Evolutionary conservation across 1,284 basidiomycete species (phyloP).

Genomic region (Naganishia albida): DNA sequence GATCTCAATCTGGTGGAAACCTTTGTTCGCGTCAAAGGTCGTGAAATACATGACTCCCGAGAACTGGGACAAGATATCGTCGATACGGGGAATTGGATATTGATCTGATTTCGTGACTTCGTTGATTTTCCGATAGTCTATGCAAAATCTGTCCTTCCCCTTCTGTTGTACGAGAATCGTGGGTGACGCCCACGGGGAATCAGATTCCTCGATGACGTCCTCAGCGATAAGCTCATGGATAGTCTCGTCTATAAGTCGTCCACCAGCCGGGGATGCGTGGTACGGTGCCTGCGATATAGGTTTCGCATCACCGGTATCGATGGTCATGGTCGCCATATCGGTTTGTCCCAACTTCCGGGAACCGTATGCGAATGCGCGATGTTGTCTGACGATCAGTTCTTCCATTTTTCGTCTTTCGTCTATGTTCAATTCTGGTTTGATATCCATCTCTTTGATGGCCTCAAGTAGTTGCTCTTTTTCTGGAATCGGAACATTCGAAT

Average conservation of each 20-base stretch:
- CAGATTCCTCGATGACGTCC: slow-evolving; percentile 50
- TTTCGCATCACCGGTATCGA: slow-evolving; percentile 29
- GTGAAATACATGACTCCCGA: slow-evolving; percentile 44
- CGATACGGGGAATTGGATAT: slow-evolving; percentile 54
- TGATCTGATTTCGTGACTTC: slow-evolving; percentile 52
- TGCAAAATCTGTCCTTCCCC: slow-evolving; percentile 45
- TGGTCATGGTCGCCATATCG: slow-evolving; percentile 11
- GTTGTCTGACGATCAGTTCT: slow-evolving; percentile 4
- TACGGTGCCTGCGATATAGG: slow-evolving; percentile 44
- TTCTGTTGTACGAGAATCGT: slow-evolving; percentile 50
- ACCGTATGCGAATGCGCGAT: slow-evolving; percentile 13
- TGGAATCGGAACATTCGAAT: background rate
- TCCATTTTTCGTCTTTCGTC: background rate
- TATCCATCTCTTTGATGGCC: slow-evolving; percentile 6
- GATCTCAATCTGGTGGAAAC: slow-evolving; percentile 55
- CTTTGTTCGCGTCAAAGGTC: slow-evolving; percentile 51
- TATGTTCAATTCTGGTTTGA: slow-evolving; percentile 1
- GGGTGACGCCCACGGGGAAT: slow-evolving; percentile 51
- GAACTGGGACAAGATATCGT: slow-evolving; percentile 52
- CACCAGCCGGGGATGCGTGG: slow-evolving; percentile 46
- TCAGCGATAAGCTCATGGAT: slow-evolving; percentile 43
- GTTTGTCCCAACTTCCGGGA: slow-evolving; percentile 12
- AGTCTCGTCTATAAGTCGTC: slow-evolving; percentile 45
- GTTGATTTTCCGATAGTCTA: slow-evolving; percentile 53
- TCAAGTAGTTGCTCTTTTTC: background rate